Base-by-base conservation (phyloP, 352 stramenopile species). In the Globisporangium irregulare region DNA sequence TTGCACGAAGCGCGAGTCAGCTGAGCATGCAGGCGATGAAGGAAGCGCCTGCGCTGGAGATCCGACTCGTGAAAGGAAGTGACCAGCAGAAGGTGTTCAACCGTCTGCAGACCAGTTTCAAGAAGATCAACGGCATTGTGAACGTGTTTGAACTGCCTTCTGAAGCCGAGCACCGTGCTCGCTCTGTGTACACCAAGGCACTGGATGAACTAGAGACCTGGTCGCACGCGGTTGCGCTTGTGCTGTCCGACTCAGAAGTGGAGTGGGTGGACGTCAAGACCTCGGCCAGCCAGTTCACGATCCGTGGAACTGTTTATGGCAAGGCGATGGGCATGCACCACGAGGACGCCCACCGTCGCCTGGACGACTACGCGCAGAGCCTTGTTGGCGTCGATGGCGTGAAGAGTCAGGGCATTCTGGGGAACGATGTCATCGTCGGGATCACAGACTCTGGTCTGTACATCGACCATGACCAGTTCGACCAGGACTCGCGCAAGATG, bases 381-480 rank as follows among this genome's bases (percentile, higher is more conserved):
- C 75, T 95, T 27, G 73, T 95, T 1, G 87, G 87, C 38, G 77
- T 92, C 27, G 77, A 90, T 27, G 73, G 67, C n/a, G 85, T 82
- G 12, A 78, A 86, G 69, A 67, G 73, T 27, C 71, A 78, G 9
- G 87, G 87, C 25, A 92, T 94, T 73, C 72, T 73, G 43, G 87
- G 87, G 41, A 91, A 88, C 70, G 70, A 80, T 57, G 73, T 95
- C 10, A 73, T 92, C 62, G 86, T 93, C 7, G 87, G 85, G n/a
- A 89, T 95, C 63, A 93, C 87, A 1, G 87, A 95, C 68, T 90
- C 86, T 4, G 86, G 86, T 0, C 68, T 94, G 24, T 94, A 94
- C 75, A 74, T 93, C 5, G 80, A 92, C 46, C 87, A 94, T 64
- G 87, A 94, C 61, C 86, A 95, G 67, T 92, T 95, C 50, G 80